Evolutionary conservation across 441 rosid genomes (phyloP).

Genomic region (Populus tomentosa): DNA sequence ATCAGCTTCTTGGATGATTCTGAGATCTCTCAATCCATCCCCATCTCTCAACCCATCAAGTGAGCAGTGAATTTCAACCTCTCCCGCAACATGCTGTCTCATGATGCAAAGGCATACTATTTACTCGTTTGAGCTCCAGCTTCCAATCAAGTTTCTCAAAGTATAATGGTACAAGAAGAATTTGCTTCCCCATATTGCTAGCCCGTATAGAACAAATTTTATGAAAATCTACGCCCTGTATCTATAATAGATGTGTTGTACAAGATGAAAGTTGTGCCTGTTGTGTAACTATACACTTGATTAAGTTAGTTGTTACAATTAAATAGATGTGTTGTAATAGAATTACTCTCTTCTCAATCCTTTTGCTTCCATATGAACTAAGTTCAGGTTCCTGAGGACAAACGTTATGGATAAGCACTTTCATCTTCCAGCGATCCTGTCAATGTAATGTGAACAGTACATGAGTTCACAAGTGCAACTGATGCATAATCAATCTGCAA

Average conservation of each 20-base stretch:
- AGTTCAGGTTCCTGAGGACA: neutral
- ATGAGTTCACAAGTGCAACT: too few species aligned
- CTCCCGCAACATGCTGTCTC: neutral
- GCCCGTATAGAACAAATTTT: neutral
- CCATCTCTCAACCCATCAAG: constrained; percentile 51
- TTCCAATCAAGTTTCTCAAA: neutral
- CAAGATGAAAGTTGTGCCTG: neutral
- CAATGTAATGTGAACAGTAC: too few species aligned
- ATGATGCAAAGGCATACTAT: neutral
- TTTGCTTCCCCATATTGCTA: neutral
- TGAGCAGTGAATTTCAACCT: constrained; percentile 6
- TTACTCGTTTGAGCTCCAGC: neutral
- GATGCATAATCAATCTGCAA: too few species aligned
- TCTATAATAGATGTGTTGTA: neutral
- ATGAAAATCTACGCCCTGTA: neutral
- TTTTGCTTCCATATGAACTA: neutral
- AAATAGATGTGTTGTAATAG: neutral
- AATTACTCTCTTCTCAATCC: neutral
- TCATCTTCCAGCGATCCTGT: too few species aligned
- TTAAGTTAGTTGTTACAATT: neutral
- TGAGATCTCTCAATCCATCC: constrained; percentile 67
- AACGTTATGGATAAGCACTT: neutral
- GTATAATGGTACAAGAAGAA: neutral
- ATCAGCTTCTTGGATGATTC: constrained; percentile 55
- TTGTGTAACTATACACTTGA: neutral